These are phyloP conservation scores for Cutaneotrichosporon mucoides DNA, from an alignment of 1,284 basidiomycete genomes.

Conservation along the genomic window DNA sequence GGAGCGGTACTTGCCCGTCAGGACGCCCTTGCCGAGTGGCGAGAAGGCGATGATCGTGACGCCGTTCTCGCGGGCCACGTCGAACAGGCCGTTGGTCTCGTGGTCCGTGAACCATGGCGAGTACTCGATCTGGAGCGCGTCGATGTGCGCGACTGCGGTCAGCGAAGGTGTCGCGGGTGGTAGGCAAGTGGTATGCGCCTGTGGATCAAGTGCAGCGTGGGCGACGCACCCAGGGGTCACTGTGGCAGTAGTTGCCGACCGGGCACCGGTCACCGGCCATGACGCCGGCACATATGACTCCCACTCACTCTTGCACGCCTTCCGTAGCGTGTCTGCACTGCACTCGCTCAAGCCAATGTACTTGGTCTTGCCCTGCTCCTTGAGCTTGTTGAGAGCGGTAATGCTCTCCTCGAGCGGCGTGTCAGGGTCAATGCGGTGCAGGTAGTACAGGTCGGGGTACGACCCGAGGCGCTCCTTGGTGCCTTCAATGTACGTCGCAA, in stretches of 20 bases:
- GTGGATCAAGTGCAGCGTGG: too few relatives aligned
- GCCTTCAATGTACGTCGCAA: slow-evolving; percentile 38
- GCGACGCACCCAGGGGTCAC: too few relatives aligned
- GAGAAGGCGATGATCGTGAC: slow-evolving; percentile 49
- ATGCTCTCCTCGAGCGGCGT: slow-evolving; percentile 42
- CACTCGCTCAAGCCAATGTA: slow-evolving; percentile 57
- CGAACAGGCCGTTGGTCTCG: slow-evolving; percentile 48
- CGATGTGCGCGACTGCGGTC: slow-evolving; percentile 45
- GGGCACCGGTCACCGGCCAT: too few relatives aligned
- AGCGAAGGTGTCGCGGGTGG: not conserved
- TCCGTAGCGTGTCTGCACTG: slow-evolving; percentile 58
- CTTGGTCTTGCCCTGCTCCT: slow-evolving; percentile 46
- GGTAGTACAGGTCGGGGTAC: slow-evolving; percentile 50
- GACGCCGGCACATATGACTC: too few relatives aligned
- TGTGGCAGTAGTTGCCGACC: too few relatives aligned
- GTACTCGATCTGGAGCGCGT: slow-evolving; percentile 52
- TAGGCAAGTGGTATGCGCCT: not conserved
- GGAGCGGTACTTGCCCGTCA: slow-evolving; percentile 17
- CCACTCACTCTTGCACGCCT: slow-evolving; percentile 53
- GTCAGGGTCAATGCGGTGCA: slow-evolving; percentile 46
- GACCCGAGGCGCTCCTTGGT: slow-evolving; percentile 42
- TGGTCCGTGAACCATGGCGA: slow-evolving; percentile 50
- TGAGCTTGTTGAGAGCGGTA: slow-evolving; percentile 40
- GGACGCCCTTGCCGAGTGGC: slow-evolving; percentile 48
- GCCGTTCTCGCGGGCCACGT: slow-evolving; percentile 43